A percentile compares a stretch with the other conserved stretches of the same genome.
These are phyloP conservation scores for Auricularia sp. DNA, from an alignment of 768 basidiomycete genomes.

Conservation along the genomic window DNA sequence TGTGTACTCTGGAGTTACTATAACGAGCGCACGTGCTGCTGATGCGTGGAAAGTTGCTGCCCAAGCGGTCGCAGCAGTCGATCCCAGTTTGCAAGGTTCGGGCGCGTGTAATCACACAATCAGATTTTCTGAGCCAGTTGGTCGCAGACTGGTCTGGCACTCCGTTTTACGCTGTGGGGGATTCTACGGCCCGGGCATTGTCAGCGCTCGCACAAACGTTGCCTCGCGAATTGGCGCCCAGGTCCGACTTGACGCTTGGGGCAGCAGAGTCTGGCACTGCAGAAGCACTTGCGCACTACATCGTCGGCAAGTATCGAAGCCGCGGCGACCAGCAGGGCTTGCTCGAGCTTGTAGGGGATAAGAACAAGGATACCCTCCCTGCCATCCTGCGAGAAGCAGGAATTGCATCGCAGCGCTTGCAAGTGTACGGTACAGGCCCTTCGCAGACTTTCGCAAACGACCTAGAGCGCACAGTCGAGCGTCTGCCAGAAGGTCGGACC, in stretches of 20 bases:
- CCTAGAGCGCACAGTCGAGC: neutral
- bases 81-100: neutral
- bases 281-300: conserved; percentile 56
- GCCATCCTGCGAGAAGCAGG: conserved; percentile 35
- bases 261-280: conserved; percentile 49
- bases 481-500: neutral
- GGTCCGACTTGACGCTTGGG: conserved; percentile 28
- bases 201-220: conserved; percentile 20
- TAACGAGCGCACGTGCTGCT: conserved; percentile 71
- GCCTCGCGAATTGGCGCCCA: neutral
- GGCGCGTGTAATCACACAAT: conserved; percentile 12
- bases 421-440: conserved; percentile 57
- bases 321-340: conserved; percentile 21
- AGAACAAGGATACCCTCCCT: conserved; percentile 62
- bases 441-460: conserved; percentile 4
- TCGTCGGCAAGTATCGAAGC: conserved; percentile 30
- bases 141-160: conserved; percentile 38
- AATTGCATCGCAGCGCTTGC: conserved; percentile 37
- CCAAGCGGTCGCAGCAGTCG: neutral
- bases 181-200: conserved; percentile 45
- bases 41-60: conserved; percentile 56
- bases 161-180: conserved; percentile 75
- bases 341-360: conserved; percentile 79
- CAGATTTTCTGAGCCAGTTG: too few relatives aligned
- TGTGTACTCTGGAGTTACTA: conserved; percentile 47